Evolutionary conservation across 73 alveolate genomes (phyloP), one percentile per base, ranked within the genome.

Genomic region (Loxodes magnus): DNA sequence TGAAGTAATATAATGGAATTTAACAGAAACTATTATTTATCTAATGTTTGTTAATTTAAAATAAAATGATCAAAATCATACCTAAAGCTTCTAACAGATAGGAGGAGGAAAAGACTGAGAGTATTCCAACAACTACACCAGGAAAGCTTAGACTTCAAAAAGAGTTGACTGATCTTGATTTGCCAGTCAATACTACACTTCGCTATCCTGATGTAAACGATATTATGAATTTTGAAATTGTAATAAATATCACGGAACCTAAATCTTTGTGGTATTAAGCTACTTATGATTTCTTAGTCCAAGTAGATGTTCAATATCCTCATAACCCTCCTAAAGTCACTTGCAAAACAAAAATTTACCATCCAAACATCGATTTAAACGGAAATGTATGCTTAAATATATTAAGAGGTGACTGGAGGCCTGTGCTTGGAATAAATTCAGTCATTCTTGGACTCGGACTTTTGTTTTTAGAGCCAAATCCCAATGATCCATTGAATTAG

Each of bases 381-480:
- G 98, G 98, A 34, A 89, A 89, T 43, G 96, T 89, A 17, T 89
- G 98, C 65, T 55, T 89, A 37, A 89, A 89, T 50, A 85, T 89
- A 52, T 55, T 89, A 48, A 75, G 95, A 74, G 98, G 75, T 9
- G 98, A 86, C 67, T 89, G 98, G 96, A 89, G 82, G 60, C 98
- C 98, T 9, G 95, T 88, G 22, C 77, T 79, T 26, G 77, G 85
- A 21, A 67, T 87, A 23, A 71, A 67, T 43, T 66, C 87, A 5
- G 87, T 77, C 34, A 65, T 86, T 37, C 69, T 72, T 15, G 96
- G 96, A 4, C 86, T 89, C 22, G 55, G 66, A 51, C 72, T 66
- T 77, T 60, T 86, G 51, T 84, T 89, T 69, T 74, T 74, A 51
- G 93, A 82, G 51, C 97, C 98, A 24, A 89, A 89, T 64, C 95